Evolutionary conservation across 129 eudicot species (phyloP).

Genomic region (Saposhnikovia divaricata): DNA sequence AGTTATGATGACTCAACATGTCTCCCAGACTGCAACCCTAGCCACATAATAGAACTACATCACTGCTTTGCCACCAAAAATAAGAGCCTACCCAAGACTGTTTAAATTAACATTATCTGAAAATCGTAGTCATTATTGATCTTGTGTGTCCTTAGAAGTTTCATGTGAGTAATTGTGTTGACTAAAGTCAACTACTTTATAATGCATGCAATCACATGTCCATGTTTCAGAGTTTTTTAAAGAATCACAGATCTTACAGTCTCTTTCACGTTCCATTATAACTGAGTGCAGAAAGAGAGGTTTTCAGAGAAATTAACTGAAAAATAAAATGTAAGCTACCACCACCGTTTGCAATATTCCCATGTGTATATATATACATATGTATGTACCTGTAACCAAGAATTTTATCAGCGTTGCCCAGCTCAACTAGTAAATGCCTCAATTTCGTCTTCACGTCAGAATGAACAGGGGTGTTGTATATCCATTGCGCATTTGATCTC

Average conservation of each 20-base stretch:
- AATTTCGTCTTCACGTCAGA: constrained; percentile 77
- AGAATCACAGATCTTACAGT: neutral
- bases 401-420: constrained; percentile 58
- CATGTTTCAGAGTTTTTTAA: neutral
- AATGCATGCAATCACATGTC: neutral
- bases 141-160: neutral
- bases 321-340: neutral
- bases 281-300: neutral
- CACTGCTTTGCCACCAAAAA: neutral
- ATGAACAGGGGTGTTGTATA: constrained; percentile 49
- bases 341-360: neutral
- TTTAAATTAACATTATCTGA: neutral
- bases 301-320: neutral
- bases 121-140: neutral
- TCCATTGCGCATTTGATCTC: constrained; percentile 46
- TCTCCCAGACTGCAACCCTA: neutral
- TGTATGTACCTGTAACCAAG: constrained; percentile 78
- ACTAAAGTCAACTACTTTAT: neutral
- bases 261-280: neutral
- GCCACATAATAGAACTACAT: neutral
- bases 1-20: neutral
- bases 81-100: neutral
- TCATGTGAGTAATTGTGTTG: neutral
- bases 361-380: neutral
- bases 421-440: constrained; percentile 52